These are phyloP conservation scores for Panellus pusillus DNA, from an alignment of 768 basidiomycete genomes.

Conservation along the genomic window DNA sequence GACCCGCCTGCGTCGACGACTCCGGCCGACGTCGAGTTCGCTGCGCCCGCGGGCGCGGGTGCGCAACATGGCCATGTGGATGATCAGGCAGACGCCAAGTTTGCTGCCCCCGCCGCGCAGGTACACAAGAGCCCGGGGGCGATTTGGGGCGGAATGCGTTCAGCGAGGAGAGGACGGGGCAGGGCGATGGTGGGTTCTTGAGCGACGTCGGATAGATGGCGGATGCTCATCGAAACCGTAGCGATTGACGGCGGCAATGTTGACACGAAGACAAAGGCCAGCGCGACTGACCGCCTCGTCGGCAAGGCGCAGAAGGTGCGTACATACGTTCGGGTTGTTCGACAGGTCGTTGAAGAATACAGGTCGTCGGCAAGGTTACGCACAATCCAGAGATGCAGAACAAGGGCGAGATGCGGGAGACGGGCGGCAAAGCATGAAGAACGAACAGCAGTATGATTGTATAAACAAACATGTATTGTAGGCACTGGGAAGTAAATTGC, in stretches of 20 bases:
- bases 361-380: conserved; percentile 52
- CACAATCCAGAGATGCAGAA: conserved; percentile 53
- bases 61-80: no score
- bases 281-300: conserved; percentile 50
- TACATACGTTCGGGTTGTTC: neutral
- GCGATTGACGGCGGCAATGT: conserved; percentile 31
- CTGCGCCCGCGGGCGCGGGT: neutral
- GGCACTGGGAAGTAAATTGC: no score
- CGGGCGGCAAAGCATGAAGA: conserved; percentile 43
- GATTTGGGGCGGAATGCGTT: conserved; percentile 27
- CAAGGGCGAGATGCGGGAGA: conserved; percentile 55
- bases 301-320: conserved; percentile 60
- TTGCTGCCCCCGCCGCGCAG: no score
- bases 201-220: no score
- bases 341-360: neutral
- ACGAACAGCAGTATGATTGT: no score
- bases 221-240: no score
- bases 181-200: no score
- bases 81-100: no score
- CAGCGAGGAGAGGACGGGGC: conserved; percentile 34
- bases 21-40: neutral
- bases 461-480: no score
- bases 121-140: no score
- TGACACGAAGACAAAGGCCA: no score
- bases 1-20: conserved; percentile 16